Base-by-base conservation (phyloP, 176 grass and related monocot species). In the Carex kokanica region DNA sequence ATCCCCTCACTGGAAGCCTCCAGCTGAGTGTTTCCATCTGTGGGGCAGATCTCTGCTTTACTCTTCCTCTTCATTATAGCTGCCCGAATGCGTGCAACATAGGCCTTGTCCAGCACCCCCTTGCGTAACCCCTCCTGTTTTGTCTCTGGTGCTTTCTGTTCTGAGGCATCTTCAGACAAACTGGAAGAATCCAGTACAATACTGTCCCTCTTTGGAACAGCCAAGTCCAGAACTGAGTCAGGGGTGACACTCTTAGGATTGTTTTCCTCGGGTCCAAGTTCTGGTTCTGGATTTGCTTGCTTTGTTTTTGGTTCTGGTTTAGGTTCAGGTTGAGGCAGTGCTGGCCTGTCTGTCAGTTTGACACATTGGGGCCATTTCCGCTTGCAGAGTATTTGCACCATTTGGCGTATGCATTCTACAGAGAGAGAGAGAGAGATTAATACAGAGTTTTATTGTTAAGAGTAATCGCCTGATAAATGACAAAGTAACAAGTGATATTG, bases 361-460 rank as follows among this genome's bases (percentile, higher is more conserved):
- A n/a, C 41, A 49, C 47, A 66, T 3, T 54, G 17, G 8, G 81
- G 68, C 56, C 66, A 47, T 63, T 75, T 90, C 8, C 74, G 81
- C 78, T 86, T 31, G 34, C 79, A 77, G 34, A 90, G 69, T 60
- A 87, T 59, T 60, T 91, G 80, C 86, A 86, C 88, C 91, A 93
- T 93, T 70, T 88, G 86, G 66, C 81, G 74, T 87, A 91, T 90
- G 78, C 88, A 71, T 25, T 61, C 91, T 93, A 83, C 72, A 91
- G 23, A 59, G 74, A 75, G 43, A 21, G 29, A 60, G 18, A 81
- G 56, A 60, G 17, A 38, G 36, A 61, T 24, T 66, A 49, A 82
- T 52, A 67, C 40, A 2, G 13, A 54, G 62, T 49, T 64, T n/a
- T 31, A 82, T 64, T 64, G 23, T 5, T 55, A 31, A 77, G 24